Base-by-base conservation (phyloP, 148 eudicot species). In the Silene latifolia region DNA sequence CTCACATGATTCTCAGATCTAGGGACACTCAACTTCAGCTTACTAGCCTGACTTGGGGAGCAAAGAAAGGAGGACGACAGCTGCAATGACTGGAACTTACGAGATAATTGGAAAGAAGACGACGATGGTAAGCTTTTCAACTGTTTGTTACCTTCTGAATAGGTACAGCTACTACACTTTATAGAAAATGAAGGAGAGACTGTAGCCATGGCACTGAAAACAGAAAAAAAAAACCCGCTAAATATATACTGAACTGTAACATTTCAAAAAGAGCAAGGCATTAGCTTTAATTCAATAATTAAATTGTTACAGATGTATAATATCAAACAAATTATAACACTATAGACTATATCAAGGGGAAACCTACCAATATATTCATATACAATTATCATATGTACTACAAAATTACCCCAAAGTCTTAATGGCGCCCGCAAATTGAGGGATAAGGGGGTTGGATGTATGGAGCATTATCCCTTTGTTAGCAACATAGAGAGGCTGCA, bases 161-260 rank as follows among this genome's bases (percentile, higher is more conserved):
- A 74, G 42, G 67, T 59, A 58, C 79, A 82, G 70, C 72, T 80
- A 72, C 83, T 78, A 23, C 78, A 54, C 72, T 75, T 85, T n/a
- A 85, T 54, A 21, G 85, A 80, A 32, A 80, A 63, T 29, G 81
- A 32, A 11, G 82, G 75, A 19, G 84, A 80, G 24, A 78, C 78
- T 69, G 83, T 60, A 9, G 88, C 85, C 88, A 85, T 85, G 74
- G 80, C 82, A 27, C 85, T 82, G 80, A 35, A 79, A 42, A 78
- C 21, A 60, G 47, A 69, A 60, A 71, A 21, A 48, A 48, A 48
- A 51, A 14, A 13, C 35, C 35, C 35, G 35, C 56, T 51, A 51
- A 51, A 51, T 51, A 51, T 4, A 51, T 0, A 15, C 17, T 51
- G 56, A 51, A 51, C 17, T 11, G 2, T 51, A 51, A 51, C 56